Conservation (phyloP, 768 basidiomycete species). For the Phlebiopsis gigantea region DNA sequence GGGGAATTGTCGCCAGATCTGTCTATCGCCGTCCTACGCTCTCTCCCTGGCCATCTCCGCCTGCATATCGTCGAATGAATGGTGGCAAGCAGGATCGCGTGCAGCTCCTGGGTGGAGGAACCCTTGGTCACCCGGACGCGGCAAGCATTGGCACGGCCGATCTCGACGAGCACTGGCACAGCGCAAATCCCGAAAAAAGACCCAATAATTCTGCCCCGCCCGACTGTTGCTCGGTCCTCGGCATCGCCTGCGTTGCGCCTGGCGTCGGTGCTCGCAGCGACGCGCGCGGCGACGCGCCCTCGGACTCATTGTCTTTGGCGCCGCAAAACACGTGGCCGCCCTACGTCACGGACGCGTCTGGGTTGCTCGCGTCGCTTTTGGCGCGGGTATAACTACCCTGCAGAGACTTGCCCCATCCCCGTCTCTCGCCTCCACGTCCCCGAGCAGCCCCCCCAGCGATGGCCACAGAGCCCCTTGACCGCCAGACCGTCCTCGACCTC, state of each 20-base stretch:
- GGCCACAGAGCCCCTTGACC: slow-evolving; percentile 34
- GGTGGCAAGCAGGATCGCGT: too few relatives aligned
- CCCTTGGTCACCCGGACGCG: too few relatives aligned
- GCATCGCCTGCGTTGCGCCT: too few relatives aligned
- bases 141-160: too few relatives aligned
- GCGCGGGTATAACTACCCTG: slow-evolving; percentile 3
- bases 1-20: neutral
- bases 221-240: too few relatives aligned
- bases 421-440: neutral
- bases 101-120: too few relatives aligned
- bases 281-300: neutral
- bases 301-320: neutral
- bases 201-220: too few relatives aligned
- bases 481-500: slow-evolving; percentile 51
- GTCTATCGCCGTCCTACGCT: neutral
- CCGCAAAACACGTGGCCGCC: slow-evolving; percentile 4
- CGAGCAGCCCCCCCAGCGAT: slow-evolving; percentile 7
- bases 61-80: too few relatives aligned
- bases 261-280: neutral
- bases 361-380: slow-evolving; percentile 5
- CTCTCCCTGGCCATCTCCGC: neutral
- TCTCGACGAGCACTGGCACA: too few relatives aligned
- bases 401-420: neutral
- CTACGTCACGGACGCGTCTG: slow-evolving; percentile 15
- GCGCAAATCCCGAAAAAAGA: too few relatives aligned